Percentiles rank a stretch among this genome's conserved stretches.
These are phyloP conservation scores for Gentiana straminea DNA, from an alignment of 257 asterid species.

Conservation along the genomic window DNA sequence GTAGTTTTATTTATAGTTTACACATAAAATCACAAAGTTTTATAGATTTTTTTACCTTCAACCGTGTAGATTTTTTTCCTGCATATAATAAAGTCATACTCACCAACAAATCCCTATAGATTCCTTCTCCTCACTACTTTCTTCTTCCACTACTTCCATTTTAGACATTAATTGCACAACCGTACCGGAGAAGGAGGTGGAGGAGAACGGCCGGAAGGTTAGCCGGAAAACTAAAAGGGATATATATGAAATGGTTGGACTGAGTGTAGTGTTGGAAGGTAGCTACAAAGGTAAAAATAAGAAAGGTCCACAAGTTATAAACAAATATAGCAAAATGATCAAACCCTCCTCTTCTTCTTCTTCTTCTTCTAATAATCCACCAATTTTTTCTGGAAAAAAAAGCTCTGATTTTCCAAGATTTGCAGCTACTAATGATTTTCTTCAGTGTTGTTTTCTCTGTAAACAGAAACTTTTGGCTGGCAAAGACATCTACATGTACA, in stretches of 20 bases:
- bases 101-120: too few relatives aligned
- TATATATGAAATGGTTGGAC: conserved; percentile 69
- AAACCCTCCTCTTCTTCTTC: conserved; percentile 30
- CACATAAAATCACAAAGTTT: too few relatives aligned
- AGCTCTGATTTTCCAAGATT: not conserved
- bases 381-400: conserved; percentile 16
- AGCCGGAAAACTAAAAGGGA: conserved; percentile 1
- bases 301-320: conserved; percentile 38
- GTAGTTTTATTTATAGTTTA: too few relatives aligned
- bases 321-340: conserved; percentile 55
- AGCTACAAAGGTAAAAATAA: conserved; percentile 17
- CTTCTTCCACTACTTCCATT: not conserved
- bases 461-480: conserved; percentile 51
- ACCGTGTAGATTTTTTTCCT: too few relatives aligned
- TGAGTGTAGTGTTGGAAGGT: conserved; percentile 68
- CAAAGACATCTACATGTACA: conserved; percentile 92
- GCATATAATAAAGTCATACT: too few relatives aligned
- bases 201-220: conserved; percentile 1
- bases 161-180: conserved; percentile 6
- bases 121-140: not conserved
- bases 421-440: conserved; percentile 30
- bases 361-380: conserved; percentile 15
- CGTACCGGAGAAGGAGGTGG: conserved; percentile 4
- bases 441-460: conserved; percentile 72
- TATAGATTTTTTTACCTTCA: too few relatives aligned